Conservation (phyloP, 2,329 filamentous ascomycete species). For the Fusarium illudens region DNA sequence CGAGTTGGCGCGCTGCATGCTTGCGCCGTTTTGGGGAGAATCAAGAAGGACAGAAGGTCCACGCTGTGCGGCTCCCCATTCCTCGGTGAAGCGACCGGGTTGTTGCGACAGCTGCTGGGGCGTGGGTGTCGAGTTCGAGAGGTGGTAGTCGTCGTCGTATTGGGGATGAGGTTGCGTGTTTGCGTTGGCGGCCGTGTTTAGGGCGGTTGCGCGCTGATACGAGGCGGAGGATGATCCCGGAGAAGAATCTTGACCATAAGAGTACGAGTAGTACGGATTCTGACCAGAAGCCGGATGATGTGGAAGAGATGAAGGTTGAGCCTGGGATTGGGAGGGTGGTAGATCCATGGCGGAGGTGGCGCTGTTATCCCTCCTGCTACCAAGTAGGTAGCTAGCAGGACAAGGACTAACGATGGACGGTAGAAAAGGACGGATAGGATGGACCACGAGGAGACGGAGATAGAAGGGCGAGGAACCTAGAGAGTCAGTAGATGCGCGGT, state of each 20-base stretch:
- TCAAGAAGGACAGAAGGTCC: constrained; percentile 69
- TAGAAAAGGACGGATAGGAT: constrained; percentile 16
- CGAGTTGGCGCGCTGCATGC: constrained; percentile 70
- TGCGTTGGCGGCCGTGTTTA: constrained; percentile 30
- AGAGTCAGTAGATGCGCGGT: constrained; percentile 23
- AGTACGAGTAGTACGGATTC: constrained; percentile 27
- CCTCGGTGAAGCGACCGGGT: constrained; percentile 69
- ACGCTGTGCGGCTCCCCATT: constrained; percentile 75
- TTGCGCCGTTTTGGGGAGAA: constrained; percentile 47
- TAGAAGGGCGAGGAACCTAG: constrained; percentile 17
- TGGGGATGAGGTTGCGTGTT: constrained; percentile 17
- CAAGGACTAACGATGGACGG: constrained; percentile 16
- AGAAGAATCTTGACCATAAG: constrained; percentile 35
- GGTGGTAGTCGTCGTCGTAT: constrained; percentile 34
- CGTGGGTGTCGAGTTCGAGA: constrained; percentile 27
- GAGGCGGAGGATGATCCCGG: constrained; percentile 31
- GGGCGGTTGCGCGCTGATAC: constrained; percentile 24
- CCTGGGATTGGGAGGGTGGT: constrained; percentile 34
- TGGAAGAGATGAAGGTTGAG: constrained; percentile 35
- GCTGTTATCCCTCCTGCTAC: constrained; percentile 38
- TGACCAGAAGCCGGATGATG: constrained; percentile 25
- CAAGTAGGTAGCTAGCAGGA: constrained; percentile 11
- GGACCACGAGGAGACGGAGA: constrained; percentile 24
- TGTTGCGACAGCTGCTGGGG: constrained; percentile 36
- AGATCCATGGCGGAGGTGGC: constrained; percentile 47